Conservation (phyloP, 371 early-diverging fungal species). For the Mortierella sp. region DNA sequence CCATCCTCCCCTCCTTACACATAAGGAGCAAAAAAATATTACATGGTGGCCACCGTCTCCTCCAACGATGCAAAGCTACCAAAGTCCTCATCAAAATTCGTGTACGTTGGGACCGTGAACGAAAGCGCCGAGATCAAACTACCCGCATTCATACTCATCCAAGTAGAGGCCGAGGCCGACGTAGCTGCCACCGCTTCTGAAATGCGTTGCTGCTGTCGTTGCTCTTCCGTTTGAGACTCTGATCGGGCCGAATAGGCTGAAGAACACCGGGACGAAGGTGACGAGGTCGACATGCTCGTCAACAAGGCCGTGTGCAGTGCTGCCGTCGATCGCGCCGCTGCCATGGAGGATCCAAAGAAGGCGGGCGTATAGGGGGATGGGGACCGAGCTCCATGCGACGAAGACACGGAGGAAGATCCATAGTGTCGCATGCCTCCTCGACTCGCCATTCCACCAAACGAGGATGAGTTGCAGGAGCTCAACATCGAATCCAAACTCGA, state of each 20-base stretch:
- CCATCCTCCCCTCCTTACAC: too few species aligned
- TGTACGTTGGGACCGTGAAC: conserved; percentile 43
- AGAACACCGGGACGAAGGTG: conserved; percentile 19
- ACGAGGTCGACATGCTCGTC: conserved; percentile 38
- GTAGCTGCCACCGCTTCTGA: conserved; percentile 17
- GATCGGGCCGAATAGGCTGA: conserved; percentile 11
- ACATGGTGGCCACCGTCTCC: conserved; percentile 9
- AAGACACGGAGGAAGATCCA: conserved; percentile 18
- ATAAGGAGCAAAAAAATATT: conserved; percentile 5
- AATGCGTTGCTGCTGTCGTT: conserved; percentile 8
- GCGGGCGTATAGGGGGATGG: conserved; percentile 40
- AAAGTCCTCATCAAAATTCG: conserved; percentile 37
- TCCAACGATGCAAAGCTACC: conserved; percentile 11
- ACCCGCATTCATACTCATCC: conserved; percentile 49
- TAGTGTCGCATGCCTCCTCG: conserved; percentile 7
- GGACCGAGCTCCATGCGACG: conserved; percentile 26
- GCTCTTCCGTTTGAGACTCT: neutral
- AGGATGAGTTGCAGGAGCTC: conserved; percentile 20
- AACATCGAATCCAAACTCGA: conserved; percentile 44
- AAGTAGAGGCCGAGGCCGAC: conserved; percentile 31
- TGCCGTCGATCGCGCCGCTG: conserved; percentile 42
- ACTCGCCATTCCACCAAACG: neutral
- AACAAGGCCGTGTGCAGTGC: conserved; percentile 40
- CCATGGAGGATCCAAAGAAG: conserved; percentile 33
- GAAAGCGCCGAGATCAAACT: conserved; percentile 47